A percentile compares a stretch with the other conserved stretches of the same genome.
These are phyloP conservation scores for Candida wancherniae DNA, from an alignment of 805 yeast genomes.

Conservation along the genomic window DNA sequence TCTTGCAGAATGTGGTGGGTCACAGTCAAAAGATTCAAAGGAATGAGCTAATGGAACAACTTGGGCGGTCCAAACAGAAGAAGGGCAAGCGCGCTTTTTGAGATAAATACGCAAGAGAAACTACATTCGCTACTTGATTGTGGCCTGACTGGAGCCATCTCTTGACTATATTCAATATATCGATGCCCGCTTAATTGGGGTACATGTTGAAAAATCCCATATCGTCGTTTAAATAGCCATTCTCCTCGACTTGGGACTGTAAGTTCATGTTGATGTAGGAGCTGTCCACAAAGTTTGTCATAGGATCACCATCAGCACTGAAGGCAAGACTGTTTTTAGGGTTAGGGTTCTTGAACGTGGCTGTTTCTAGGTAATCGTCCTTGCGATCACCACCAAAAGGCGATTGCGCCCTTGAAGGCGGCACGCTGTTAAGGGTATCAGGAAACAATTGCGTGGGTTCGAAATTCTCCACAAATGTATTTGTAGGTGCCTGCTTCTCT, in stretches of 20 bases:
- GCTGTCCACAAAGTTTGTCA: slow-evolving; percentile 38
- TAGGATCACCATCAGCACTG: slow-evolving; percentile 11
- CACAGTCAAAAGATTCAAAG: slow-evolving; percentile 79
- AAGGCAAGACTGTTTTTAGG: slow-evolving; percentile 5
- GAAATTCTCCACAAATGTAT: slow-evolving; percentile 45
- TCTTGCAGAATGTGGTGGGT: slow-evolving; percentile 86
- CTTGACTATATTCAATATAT: no score
- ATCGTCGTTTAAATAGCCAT: slow-evolving; percentile 15
- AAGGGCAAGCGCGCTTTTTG: slow-evolving; percentile 14
- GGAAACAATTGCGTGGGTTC: slow-evolving; percentile 58
- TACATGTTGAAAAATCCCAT: slow-evolving; percentile 11
- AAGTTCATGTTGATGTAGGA: slow-evolving; percentile 41
- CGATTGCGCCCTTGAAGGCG: slow-evolving; percentile 35
- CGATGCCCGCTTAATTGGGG: no score
- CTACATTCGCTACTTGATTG: neutral
- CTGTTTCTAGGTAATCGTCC: no score
- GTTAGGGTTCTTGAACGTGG: slow-evolving; percentile 3
- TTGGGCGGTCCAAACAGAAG: slow-evolving; percentile 26
- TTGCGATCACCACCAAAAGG: slow-evolving; percentile 17
- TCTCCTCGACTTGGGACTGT: slow-evolving; percentile 21
- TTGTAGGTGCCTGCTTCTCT: slow-evolving; percentile 44
- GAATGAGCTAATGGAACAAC: slow-evolving; percentile 33
- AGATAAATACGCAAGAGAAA: neutral
- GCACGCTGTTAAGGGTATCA: slow-evolving; percentile 28
- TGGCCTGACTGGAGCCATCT: no score